Conservation (phyloP, 768 basidiomycete species). For the Trametes maxima region DNA sequence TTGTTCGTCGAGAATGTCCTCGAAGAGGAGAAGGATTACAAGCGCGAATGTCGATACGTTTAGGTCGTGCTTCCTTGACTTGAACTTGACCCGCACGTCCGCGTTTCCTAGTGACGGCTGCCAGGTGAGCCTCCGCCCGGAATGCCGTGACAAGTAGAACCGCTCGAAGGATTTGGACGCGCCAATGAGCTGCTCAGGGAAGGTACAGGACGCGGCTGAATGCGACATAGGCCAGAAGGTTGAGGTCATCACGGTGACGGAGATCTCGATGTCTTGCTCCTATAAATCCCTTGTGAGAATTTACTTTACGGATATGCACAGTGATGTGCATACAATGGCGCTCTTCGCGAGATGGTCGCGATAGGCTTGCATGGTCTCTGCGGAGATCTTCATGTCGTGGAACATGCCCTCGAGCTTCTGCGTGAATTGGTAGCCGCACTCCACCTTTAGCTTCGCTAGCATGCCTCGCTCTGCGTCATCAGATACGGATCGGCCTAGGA, state of each 20-base stretch:
- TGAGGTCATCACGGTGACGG: constrained; percentile 92
- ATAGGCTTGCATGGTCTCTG: constrained; percentile 80
- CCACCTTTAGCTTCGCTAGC: constrained; percentile 95
- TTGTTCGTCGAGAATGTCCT: constrained; percentile 66
- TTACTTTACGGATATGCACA: not conserved
- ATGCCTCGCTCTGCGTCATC: constrained; percentile 98
- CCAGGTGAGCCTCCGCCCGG: constrained; percentile 90
- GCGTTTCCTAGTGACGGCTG: constrained; percentile 88
- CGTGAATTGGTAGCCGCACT: constrained; percentile 96
- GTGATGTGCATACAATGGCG: constrained; percentile 50
- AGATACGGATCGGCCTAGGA: constrained; percentile 84
- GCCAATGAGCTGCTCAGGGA: constrained; percentile 65
- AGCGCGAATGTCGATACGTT: constrained; percentile 91
- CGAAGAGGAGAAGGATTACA: constrained; percentile 87
- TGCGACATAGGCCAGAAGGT: constrained; percentile 94
- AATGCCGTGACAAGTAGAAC: constrained; percentile 89
- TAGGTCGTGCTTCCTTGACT: constrained; percentile 77
- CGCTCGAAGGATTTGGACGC: constrained; percentile 79
- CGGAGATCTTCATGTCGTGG: constrained; percentile 90
- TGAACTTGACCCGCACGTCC: constrained; percentile 85
- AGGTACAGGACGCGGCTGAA: constrained; percentile 60
- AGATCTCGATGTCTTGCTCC: constrained; percentile 78
- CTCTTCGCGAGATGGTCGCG: constrained; percentile 57
- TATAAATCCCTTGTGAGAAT: constrained; percentile 33
- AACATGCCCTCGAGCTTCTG: constrained; percentile 99